phyloP scores from a whole-genome alignment of 805 yeast genomes.

The Zygosaccharomyces pseudorouxii region DNA sequence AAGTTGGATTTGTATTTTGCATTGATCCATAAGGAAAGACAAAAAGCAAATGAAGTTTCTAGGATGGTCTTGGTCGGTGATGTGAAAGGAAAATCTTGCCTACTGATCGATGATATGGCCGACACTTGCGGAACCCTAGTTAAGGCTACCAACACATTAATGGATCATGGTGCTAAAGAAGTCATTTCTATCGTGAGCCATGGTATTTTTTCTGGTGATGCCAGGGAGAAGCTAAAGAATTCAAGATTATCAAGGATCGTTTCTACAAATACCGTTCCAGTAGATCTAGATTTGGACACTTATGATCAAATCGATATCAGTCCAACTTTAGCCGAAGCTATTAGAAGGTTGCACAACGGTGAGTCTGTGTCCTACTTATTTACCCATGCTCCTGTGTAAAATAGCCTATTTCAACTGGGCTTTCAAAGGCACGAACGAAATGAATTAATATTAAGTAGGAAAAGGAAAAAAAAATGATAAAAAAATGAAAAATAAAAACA shows the following conservation, averaged over 20 bases:
- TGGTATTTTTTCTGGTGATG: constrained; percentile 86
- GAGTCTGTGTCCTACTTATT: constrained; percentile 88
- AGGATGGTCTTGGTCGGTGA: constrained; percentile 96
- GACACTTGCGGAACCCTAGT: constrained; percentile 97
- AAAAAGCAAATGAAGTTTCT: constrained; percentile 89
- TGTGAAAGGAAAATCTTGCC: constrained; percentile 75
- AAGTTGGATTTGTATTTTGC: constrained; percentile 90
- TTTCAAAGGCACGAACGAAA: background rate
- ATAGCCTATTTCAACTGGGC: background rate
- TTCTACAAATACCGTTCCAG: constrained; percentile 92
- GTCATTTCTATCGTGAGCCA: constrained; percentile 95
- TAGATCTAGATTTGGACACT: constrained; percentile 59
- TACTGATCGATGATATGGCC: constrained; percentile 95
- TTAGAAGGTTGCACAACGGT: constrained; percentile 92
- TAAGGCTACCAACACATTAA: constrained; percentile 85
- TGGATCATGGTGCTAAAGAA: constrained; percentile 73
- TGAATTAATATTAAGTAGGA: background rate
- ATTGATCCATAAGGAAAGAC: constrained; percentile 92
- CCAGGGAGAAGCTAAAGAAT: constrained; percentile 64
- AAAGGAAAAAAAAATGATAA: background rate
- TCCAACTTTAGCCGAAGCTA: constrained; percentile 87
- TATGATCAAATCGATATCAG: constrained; percentile 80
- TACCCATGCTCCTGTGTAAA: constrained; percentile 51
- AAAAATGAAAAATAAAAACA: background rate
- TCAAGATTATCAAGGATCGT: constrained; percentile 69